Evolutionary conservation across 2,329 filamentous ascomycete species (phyloP).

Genomic region (Ophiostoma piceae): DNA sequence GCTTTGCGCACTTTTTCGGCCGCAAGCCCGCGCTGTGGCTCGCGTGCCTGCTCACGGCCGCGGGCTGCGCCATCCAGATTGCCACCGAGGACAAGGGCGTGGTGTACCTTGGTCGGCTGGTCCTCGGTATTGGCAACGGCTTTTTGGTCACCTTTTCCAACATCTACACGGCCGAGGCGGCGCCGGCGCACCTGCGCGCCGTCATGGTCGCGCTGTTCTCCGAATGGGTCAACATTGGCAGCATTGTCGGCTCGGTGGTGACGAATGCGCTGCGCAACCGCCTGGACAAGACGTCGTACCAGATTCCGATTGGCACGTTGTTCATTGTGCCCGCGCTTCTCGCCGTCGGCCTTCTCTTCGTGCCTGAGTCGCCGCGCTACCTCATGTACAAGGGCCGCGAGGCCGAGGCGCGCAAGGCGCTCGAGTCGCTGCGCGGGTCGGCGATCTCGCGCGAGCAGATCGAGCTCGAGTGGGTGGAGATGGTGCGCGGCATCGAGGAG

Average conservation of each 20-base stretch:
- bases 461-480: conserved; percentile 39
- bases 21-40: conserved; percentile 44
- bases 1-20: conserved; percentile 45
- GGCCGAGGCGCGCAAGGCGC: conserved; percentile 31
- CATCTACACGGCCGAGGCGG: conserved; percentile 45
- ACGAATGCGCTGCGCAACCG: conserved; percentile 23
- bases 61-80: conserved; percentile 43
- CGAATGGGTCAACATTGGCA: conserved; percentile 28
- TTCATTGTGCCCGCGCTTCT: conserved; percentile 27
- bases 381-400: conserved; percentile 35
- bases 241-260: conserved; percentile 25
- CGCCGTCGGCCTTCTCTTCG: conserved; percentile 40
- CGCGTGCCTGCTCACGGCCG: conserved; percentile 42
- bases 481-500: conserved; percentile 38
- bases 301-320: conserved; percentile 27
- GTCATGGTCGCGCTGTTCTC: conserved; percentile 27
- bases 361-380: conserved; percentile 45
- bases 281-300: conserved; percentile 25
- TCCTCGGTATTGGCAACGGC: conserved; percentile 42
- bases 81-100: conserved; percentile 37
- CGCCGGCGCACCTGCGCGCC: conserved; percentile 39
- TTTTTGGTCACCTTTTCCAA: conserved; percentile 44
- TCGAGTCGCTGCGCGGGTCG: conserved; percentile 33
- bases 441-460: conserved; percentile 33
- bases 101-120: conserved; percentile 43